phyloP scores from a whole-genome alignment of 106 monocot species.

The Allium fistulosum region DNA sequence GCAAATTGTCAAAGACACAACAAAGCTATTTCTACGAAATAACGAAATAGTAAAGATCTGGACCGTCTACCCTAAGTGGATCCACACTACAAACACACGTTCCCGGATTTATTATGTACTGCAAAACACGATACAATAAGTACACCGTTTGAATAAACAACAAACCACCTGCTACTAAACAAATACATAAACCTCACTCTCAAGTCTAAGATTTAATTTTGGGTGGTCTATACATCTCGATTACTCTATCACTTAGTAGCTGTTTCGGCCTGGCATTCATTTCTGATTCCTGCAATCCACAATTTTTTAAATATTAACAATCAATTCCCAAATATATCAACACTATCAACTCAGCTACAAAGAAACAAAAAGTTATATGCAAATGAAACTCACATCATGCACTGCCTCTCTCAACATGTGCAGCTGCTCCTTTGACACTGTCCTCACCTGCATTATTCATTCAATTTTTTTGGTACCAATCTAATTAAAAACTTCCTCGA shows the following conservation, averaged over 20 bases:
- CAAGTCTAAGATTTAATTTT: background rate
- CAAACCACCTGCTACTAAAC: too few relatives aligned
- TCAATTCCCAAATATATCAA: too few relatives aligned
- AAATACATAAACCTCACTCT: background rate
- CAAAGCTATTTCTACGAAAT: too few relatives aligned
- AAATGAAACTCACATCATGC: conserved; percentile 27
- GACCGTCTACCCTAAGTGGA: too few relatives aligned
- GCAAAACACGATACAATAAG: too few relatives aligned
- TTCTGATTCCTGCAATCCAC: conserved; percentile 5
- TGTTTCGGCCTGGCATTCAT: conserved; percentile 2
- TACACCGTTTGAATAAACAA: too few relatives aligned
- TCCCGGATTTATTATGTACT: too few relatives aligned
- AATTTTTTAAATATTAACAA: background rate
- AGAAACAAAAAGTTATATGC: too few relatives aligned
- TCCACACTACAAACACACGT: too few relatives aligned
- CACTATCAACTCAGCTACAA: too few relatives aligned
- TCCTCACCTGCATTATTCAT: conserved; percentile 24
- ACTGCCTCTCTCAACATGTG: conserved; percentile 34
- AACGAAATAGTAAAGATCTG: too few relatives aligned
- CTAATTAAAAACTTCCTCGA: background rate
- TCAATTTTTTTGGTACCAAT: background rate
- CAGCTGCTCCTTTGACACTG: conserved; percentile 38
- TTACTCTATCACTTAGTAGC: background rate
- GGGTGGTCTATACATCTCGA: background rate
- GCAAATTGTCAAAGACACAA: too few relatives aligned